A percentile compares a stretch with the other conserved stretches of the same genome.
Conservation (phyloP, 352 stramenopile species). For the Phytophthora melonis region DNA sequence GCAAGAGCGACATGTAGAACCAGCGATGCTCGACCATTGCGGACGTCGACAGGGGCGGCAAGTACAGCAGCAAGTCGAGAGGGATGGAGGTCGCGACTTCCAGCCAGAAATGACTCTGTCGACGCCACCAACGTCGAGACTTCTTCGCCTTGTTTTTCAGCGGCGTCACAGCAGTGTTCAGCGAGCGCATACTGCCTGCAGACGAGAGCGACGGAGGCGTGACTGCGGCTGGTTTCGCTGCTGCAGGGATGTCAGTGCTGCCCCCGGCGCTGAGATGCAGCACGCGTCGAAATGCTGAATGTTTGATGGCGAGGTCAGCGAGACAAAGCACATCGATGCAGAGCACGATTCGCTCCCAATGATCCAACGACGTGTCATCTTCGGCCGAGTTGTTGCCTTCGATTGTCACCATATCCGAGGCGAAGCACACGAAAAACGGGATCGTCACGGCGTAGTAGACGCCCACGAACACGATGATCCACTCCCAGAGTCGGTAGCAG, state of each 20-base stretch:
- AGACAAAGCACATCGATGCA: slow-evolving; percentile 63
- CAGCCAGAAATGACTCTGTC: slow-evolving; percentile 12
- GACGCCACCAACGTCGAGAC: slow-evolving; percentile 15
- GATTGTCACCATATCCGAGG: slow-evolving; percentile 39
- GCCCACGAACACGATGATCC: slow-evolving; percentile 53
- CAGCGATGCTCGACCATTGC: slow-evolving; percentile 41
- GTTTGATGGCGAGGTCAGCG: slow-evolving; percentile 62
- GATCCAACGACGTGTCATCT: slow-evolving; percentile 10
- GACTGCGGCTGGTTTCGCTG: not conserved
- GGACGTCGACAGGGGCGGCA: slow-evolving; percentile 40
- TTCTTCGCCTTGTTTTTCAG: not conserved
- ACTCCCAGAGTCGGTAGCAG: slow-evolving; percentile 69
- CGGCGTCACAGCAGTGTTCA: not conserved
- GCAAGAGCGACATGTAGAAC: slow-evolving; percentile 67
- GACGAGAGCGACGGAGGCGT: not conserved
- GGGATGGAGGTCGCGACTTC: slow-evolving; percentile 54
- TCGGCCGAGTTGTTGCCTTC: slow-evolving; percentile 31
- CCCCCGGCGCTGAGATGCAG: slow-evolving; percentile 41
- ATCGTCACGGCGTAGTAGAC: slow-evolving; percentile 69
- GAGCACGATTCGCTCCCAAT: slow-evolving; percentile 51
- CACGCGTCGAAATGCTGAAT: slow-evolving; percentile 62
- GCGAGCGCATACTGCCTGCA: slow-evolving; percentile 4
- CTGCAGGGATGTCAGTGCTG: slow-evolving; percentile 18
- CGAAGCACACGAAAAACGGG: slow-evolving; percentile 70
- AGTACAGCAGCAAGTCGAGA: slow-evolving; percentile 61